phyloP scores from a whole-genome alignment of 2,329 filamentous ascomycete genomes.

The Albophoma yamanashiensis region DNA sequence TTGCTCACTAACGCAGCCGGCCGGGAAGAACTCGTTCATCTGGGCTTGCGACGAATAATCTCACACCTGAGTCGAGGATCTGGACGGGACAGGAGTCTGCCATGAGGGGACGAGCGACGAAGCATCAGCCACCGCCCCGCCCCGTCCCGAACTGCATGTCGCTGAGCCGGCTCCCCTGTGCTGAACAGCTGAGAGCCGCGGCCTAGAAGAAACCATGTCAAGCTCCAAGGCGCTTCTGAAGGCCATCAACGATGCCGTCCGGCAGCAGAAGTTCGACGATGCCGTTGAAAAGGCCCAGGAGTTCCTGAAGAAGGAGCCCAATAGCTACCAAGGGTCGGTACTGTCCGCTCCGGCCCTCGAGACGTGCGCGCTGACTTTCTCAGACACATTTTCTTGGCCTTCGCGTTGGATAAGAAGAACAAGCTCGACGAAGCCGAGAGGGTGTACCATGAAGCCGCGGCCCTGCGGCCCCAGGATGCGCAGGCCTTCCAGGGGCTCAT shows the following conservation, averaged over 20 bases:
- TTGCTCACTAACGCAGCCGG: neutral
- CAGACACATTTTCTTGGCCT: constrained; percentile 77
- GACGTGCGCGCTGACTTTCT: constrained; percentile 4
- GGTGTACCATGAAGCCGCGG: constrained; percentile 63
- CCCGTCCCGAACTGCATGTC: neutral
- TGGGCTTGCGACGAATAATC: neutral
- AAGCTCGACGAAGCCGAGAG: constrained; percentile 63
- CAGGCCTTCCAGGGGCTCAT: constrained; percentile 87
- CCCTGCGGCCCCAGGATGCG: constrained; percentile 62
- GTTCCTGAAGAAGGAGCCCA: constrained; percentile 60
- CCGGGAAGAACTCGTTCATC: neutral
- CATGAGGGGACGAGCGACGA: neutral
- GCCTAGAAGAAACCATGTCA: constrained; percentile 27
- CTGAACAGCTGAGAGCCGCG: neutral
- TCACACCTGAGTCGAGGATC: neutral
- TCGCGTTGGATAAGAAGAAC: constrained; percentile 69
- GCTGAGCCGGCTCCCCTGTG: neutral
- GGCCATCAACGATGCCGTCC: constrained; percentile 67
- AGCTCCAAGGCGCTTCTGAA: constrained; percentile 66
- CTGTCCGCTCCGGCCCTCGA: neutral
- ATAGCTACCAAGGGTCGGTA: constrained; percentile 71
- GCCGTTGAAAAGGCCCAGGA: constrained; percentile 59
- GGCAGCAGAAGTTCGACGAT: constrained; percentile 68
- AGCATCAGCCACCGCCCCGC: neutral
- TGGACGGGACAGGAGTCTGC: neutral